Percentiles rank a stretch among this genome's conserved stretches.
Conservation (phyloP, 441 rosid species). For the Erodium moschatum region DNA sequence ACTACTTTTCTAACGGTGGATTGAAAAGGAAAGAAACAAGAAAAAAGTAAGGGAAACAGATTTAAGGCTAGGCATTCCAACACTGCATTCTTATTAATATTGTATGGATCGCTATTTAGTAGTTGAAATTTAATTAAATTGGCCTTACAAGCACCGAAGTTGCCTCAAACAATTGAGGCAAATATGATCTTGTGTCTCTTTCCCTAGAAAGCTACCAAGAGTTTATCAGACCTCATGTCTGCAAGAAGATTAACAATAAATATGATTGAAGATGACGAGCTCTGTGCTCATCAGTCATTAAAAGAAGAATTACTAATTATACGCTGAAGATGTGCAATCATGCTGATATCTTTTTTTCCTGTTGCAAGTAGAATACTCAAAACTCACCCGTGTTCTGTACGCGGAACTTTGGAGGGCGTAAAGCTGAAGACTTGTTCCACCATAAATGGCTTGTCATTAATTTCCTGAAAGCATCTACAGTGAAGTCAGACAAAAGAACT, state of each 20-base stretch:
- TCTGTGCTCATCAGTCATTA: no score
- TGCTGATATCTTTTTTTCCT: not conserved
- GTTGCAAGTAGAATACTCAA: not conserved
- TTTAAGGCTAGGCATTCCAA: not conserved
- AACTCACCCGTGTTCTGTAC: constrained; percentile 31
- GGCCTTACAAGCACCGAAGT: not conserved
- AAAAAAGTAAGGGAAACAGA: not conserved
- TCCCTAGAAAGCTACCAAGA: not conserved
- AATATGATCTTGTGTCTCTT: not conserved
- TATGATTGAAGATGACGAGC: not conserved
- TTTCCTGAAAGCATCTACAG: constrained; percentile 26
- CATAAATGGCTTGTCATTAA: constrained; percentile 14
- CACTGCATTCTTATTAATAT: not conserved
- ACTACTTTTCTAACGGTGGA: not conserved
- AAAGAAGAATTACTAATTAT: no score
- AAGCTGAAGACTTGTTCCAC: constrained; percentile 27
- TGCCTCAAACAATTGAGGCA: not conserved
- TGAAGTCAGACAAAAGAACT: constrained; percentile 6
- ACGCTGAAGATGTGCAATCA: not conserved
- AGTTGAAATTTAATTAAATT: not conserved
- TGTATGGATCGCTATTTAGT: not conserved
- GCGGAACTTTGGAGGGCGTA: constrained; percentile 12
- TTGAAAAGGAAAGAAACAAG: not conserved
- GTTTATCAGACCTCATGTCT: not conserved
- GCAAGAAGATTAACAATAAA: not conserved